A percentile compares a stretch with the other conserved stretches of the same genome.
Conservation (phyloP, 2,329 filamentous ascomycete genomes). For the Calonectria hongkongensis region DNA sequence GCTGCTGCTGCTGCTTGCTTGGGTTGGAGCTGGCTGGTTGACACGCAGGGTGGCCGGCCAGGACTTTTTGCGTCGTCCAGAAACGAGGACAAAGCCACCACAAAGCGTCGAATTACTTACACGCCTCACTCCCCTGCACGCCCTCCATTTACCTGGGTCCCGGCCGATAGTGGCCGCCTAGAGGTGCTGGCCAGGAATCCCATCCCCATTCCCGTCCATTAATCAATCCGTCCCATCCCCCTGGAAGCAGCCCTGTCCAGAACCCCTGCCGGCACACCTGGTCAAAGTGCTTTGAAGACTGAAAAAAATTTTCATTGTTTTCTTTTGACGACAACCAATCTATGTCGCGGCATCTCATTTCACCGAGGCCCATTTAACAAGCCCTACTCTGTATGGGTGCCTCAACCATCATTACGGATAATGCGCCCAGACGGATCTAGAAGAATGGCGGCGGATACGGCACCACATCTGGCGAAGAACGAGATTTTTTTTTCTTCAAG, state of each 20-base stretch:
- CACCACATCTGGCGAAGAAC: constrained; percentile 25
- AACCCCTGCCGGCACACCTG: constrained; percentile 43
- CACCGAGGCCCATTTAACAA: constrained; percentile 36
- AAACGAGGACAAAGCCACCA: constrained; percentile 26
- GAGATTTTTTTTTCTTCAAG: constrained; percentile 24
- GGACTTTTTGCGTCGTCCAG: constrained; percentile 32
- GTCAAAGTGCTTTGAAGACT: constrained; percentile 42
- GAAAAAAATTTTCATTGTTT: constrained; percentile 46
- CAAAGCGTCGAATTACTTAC: constrained; percentile 25
- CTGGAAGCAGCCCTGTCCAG: constrained; percentile 40
- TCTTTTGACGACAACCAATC: constrained; percentile 36
- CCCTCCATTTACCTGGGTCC: constrained; percentile 38
- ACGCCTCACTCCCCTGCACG: constrained; percentile 33
- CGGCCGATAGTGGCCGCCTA: constrained; percentile 47
- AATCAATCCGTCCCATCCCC: constrained; percentile 43
- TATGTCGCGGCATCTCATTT: constrained; percentile 38
- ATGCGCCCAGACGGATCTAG: constrained; percentile 10
- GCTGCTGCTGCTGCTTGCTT: constrained; percentile 18
- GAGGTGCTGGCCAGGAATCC: constrained; percentile 45
- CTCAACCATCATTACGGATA: constrained; percentile 30
- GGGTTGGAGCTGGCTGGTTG: constrained; percentile 29
- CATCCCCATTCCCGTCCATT: constrained; percentile 52
- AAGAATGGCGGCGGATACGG: constrained; percentile 22
- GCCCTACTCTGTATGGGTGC: constrained; percentile 29
- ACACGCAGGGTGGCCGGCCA: constrained; percentile 28